These are phyloP conservation scores for Penicillium verrucosum DNA, from an alignment of 2,329 filamentous ascomycete genomes.

Conservation along the genomic window DNA sequence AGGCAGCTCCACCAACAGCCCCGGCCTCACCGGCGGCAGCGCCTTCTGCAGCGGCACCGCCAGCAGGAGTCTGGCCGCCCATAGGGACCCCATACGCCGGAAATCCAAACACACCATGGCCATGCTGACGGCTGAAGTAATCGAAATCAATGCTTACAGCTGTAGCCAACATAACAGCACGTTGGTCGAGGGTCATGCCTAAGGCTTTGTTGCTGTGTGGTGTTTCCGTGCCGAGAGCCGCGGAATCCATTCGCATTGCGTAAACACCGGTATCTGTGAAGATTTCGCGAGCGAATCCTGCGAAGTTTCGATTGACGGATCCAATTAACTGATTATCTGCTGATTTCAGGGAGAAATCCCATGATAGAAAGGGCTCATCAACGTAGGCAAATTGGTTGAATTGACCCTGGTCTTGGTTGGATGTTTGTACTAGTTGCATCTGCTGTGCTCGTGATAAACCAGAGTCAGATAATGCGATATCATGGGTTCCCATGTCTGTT, in stretches of 20 bases:
- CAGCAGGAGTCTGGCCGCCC: constrained; percentile 41
- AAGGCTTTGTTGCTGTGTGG: constrained; percentile 25
- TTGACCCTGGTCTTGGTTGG: constrained; percentile 37
- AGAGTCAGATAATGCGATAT: constrained; percentile 44
- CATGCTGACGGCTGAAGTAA: constrained; percentile 63
- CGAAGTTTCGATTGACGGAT: constrained; percentile 62
- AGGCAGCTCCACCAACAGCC: constrained; percentile 36
- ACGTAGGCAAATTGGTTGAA: constrained; percentile 62
- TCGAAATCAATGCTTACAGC: constrained; percentile 65
- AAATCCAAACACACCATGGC: constrained; percentile 45
- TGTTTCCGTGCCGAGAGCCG: constrained; percentile 43
- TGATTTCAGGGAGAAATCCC: constrained; percentile 60
- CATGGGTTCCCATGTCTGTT: constrained; percentile 37
- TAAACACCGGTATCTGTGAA: constrained; percentile 67
- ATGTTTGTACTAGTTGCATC: constrained; percentile 37
- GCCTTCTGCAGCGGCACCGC: constrained; percentile 39
- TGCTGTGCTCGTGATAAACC: constrained; percentile 51
- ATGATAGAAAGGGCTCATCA: constrained; percentile 61
- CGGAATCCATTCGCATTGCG: constrained; percentile 62
- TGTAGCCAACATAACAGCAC: constrained; percentile 64
- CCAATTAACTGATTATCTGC: constrained; percentile 53
- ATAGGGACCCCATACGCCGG: constrained; percentile 54
- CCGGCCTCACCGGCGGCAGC: constrained; percentile 40
- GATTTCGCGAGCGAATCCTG: constrained; percentile 60
- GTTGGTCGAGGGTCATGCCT: constrained; percentile 63